Percentiles rank a stretch among this genome's conserved stretches.
phyloP scores from a whole-genome alignment of 768 basidiomycete genomes.

The Calocybe gangraenosa region DNA sequence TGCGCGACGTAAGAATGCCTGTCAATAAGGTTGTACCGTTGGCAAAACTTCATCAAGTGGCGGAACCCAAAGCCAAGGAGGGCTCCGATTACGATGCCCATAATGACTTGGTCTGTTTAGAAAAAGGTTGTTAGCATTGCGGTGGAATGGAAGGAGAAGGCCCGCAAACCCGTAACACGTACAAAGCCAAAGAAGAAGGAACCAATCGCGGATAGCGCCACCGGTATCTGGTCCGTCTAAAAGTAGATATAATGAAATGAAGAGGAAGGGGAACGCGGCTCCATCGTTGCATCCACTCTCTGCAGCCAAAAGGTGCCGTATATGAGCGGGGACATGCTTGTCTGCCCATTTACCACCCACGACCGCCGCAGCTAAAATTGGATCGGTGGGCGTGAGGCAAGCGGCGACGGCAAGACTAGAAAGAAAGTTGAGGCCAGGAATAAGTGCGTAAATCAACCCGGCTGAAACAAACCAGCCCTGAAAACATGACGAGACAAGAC shows the following conservation, averaged over 20 bases:
- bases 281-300: constrained; percentile 97
- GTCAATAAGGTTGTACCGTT: constrained; percentile 83
- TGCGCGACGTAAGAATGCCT: constrained; percentile 93
- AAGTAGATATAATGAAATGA: constrained; percentile 82
- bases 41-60: constrained; percentile 90
- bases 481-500: constrained; percentile 7
- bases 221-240: constrained; percentile 56
- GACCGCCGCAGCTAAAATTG: constrained; percentile 88
- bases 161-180: constrained; percentile 27
- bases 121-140: constrained; percentile 5
- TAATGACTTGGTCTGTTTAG: constrained; percentile 66
- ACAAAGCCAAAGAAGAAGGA: constrained; percentile 85
- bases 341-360: constrained; percentile 96
- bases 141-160: constrained; percentile 10
- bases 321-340: constrained; percentile 89
- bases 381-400: constrained; percentile 92
- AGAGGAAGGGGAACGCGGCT: constrained; percentile 93
- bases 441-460: constrained; percentile 84
- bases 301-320: constrained; percentile 59
- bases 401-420: constrained; percentile 88
- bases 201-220: constrained; percentile 81
- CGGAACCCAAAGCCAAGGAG: constrained; percentile 76
- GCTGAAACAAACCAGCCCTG: constrained; percentile 95
- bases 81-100: constrained; percentile 74
- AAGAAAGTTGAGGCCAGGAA: constrained; percentile 87